Evolutionary conservation across 2,329 filamentous ascomycete genomes (phyloP).

Genomic region (Fusarium agapanthi): DNA sequence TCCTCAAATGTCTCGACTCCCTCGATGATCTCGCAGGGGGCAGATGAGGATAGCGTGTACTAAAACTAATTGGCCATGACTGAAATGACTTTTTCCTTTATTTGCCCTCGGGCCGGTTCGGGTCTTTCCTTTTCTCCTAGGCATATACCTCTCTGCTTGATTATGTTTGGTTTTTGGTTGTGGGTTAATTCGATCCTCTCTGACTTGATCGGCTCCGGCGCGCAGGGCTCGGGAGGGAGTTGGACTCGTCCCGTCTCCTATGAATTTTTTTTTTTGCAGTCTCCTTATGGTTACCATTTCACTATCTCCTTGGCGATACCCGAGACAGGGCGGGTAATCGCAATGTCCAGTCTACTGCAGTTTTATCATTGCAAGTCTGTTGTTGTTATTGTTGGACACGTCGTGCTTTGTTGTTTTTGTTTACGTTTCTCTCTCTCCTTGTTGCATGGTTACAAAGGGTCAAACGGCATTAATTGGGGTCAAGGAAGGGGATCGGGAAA

Average conservation of each 20-base stretch:
- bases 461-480: slow-evolving; percentile 42
- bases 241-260: slow-evolving; percentile 39
- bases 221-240: slow-evolving; percentile 43
- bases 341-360: slow-evolving; percentile 33
- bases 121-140: slow-evolving; percentile 40
- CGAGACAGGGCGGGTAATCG: slow-evolving; percentile 50
- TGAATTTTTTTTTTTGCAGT: slow-evolving; percentile 32
- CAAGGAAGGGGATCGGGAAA: slow-evolving; percentile 40
- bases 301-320: slow-evolving; percentile 46
- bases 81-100: slow-evolving; percentile 61
- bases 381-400: slow-evolving; percentile 24
- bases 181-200: slow-evolving; percentile 36
- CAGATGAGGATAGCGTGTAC: slow-evolving; percentile 77
- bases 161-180: slow-evolving; percentile 45
- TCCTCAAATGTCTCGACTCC: slow-evolving; percentile 75
- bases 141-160: slow-evolving; percentile 47
- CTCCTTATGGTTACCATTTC: slow-evolving; percentile 40
- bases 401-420: slow-evolving; percentile 19
- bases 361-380: slow-evolving; percentile 27
- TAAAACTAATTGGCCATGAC: slow-evolving; percentile 62
- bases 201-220: slow-evolving; percentile 37
- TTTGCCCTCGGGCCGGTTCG: slow-evolving; percentile 37
- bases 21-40: slow-evolving; percentile 76
- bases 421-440: slow-evolving; percentile 14
- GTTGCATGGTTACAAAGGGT: slow-evolving; percentile 39